Evolutionary conservation across 768 basidiomycete species (phyloP).

Genomic region (Boletus pseudo-olivaceus): DNA sequence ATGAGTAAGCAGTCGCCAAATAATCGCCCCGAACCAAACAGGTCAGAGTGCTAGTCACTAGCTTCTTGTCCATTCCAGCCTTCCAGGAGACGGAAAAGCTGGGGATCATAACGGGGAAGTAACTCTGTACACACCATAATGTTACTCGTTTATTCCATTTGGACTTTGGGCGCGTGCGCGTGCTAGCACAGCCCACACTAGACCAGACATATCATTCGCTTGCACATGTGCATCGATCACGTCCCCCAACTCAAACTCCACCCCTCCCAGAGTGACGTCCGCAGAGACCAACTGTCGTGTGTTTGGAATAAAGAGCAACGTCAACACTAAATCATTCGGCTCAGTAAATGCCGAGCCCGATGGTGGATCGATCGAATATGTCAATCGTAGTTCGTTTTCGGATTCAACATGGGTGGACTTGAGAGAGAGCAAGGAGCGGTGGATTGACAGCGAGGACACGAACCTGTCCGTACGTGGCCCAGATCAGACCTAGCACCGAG

Average conservation of each 20-base stretch:
- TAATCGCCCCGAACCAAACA: too few species aligned
- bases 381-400: conserved; percentile 74
- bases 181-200: conserved; percentile 59
- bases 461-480: conserved; percentile 47
- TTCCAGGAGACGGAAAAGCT: too few species aligned
- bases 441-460: conserved; percentile 61
- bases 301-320: conserved; percentile 66
- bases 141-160: neutral
- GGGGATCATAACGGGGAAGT: too few species aligned
- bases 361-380: conserved; percentile 48
- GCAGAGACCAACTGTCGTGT: conserved; percentile 63
- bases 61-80: too few species aligned
- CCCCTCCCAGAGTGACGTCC: conserved; percentile 49
- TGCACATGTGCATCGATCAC: conserved; percentile 60
- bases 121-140: neutral
- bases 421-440: conserved; percentile 60
- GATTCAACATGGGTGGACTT: conserved; percentile 56
- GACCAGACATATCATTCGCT: conserved; percentile 60
- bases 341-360: conserved; percentile 19
- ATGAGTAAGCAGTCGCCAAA: too few species aligned
- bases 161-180: conserved; percentile 31
- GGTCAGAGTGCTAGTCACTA: too few species aligned
- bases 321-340: conserved; percentile 44
- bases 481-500: neutral
- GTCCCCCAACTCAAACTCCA: conserved; percentile 55